phyloP scores from a whole-genome alignment of 169 alveolate species.

The Amoebophrya sp. region DNA sequence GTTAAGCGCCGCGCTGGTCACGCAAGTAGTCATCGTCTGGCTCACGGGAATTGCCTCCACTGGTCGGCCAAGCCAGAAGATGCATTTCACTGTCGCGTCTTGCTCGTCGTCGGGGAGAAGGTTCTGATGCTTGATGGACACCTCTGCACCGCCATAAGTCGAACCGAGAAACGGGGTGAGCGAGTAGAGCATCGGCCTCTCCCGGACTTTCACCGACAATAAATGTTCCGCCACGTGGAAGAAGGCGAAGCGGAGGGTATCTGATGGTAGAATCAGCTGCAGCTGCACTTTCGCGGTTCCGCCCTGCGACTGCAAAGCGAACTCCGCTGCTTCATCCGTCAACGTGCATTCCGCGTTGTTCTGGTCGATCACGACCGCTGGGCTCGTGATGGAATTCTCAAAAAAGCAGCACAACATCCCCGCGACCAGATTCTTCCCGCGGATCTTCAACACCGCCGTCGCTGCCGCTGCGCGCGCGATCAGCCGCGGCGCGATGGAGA shows the following conservation, averaged over 20 bases:
- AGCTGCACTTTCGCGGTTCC: background rate
- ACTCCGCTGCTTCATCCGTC: background rate
- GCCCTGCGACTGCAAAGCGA: background rate
- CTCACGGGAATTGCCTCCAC: background rate
- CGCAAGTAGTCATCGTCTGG: background rate
- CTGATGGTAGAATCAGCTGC: background rate
- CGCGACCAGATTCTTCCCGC: background rate
- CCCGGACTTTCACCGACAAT: background rate
- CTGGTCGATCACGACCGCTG: background rate
- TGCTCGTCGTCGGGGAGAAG: constrained; percentile 9
- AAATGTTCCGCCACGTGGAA: background rate
- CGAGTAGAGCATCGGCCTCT: background rate
- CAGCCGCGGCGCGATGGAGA: background rate
- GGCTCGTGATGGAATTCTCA: background rate
- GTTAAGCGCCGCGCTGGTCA: background rate
- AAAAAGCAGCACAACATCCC: constrained; percentile 6
- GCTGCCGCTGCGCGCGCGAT: background rate
- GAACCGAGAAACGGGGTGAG: background rate
- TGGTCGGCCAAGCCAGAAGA: constrained; percentile 1
- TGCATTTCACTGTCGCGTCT: background rate
- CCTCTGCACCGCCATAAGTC: background rate
- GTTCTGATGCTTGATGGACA: background rate
- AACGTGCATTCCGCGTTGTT: constrained; percentile 15
- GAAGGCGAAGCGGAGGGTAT: background rate
- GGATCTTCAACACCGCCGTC: background rate